Base-by-base conservation (phyloP, 1,284 basidiomycete genomes). In the Trichosporon coremiiforme region DNA sequence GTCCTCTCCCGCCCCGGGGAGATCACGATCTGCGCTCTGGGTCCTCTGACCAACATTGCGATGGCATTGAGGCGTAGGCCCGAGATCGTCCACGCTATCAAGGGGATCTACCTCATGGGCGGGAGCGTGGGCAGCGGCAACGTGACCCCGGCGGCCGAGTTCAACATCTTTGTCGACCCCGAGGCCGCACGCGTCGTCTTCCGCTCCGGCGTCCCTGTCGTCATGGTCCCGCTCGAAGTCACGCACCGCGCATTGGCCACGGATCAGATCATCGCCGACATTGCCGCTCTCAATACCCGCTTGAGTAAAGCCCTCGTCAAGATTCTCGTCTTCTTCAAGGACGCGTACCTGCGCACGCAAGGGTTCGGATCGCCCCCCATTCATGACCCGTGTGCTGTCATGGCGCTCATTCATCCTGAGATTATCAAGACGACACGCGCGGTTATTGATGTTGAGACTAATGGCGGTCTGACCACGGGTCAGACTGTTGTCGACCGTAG, bases 121-220 rank as follows among this genome's bases (percentile, higher is more conserved):
- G 74, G 74, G 13, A 57, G 57, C 17, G 68, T 75, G 64, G 47
- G 53, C 3, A 45, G 66, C 8, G 74, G 74, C 17, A 73, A 73
- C 66, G 65, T 68, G 65, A 66, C 64, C 1, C 55, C 72, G 0
- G 65, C 38, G 22, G 72, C 72, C 8, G 74, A 75, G 53, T 75
- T 75, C 68, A 75, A 75, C 72, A 71, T 72, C 31, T 62, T 50
- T 53, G 66, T 68, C 69, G 74, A 75, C 63, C 74, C 74, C 10
- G 74, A 75, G 64, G 74, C 74, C 0, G 74, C 74, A 1, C 25
- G 64, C 15, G 47, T 68, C 2, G 70, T 75, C 22, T 70, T 75
- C 62, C 13, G 13, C 20, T 66, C 68, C 9, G 70, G 68, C 2
- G 63, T 68, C 38, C 65, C 67, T 29, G 47, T 66, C 9, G 65